phyloP scores from a whole-genome alignment of 495 filamentous ascomycete species.

The Podospora tetraspora region DNA sequence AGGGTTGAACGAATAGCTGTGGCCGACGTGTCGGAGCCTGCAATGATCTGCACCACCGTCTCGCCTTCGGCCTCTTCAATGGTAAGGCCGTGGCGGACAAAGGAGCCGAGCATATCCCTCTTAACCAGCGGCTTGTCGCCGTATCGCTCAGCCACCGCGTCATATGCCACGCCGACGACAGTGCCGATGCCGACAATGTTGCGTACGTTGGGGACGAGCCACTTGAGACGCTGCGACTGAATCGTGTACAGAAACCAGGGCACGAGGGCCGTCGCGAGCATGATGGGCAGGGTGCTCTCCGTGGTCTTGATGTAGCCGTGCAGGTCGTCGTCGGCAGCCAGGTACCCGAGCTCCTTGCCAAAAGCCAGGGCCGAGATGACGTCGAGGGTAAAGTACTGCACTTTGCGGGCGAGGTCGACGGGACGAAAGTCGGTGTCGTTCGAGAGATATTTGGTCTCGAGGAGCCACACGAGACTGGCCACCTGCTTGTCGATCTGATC shows the following conservation, averaged over 20 bases:
- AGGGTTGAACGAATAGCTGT: conserved; percentile 17
- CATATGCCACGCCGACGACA: conserved; percentile 22
- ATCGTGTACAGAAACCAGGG: conserved; percentile 2
- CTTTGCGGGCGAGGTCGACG: conserved; percentile 41
- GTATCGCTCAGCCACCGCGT: conserved; percentile 20
- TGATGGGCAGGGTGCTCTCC: conserved; percentile 8
- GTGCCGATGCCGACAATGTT: conserved; percentile 6
- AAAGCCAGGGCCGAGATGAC: conserved; percentile 36
- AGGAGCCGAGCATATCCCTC: conserved; percentile 31
- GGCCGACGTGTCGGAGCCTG: conserved; percentile 18
- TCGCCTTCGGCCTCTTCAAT: conserved; percentile 12
- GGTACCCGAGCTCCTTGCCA: conserved; percentile 35
- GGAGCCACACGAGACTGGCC: conserved; percentile 35
- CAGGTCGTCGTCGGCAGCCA: conserved; percentile 31
- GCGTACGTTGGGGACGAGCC: conserved; percentile 3
- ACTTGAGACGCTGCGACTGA: conserved; percentile 5
- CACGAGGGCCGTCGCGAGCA: conserved; percentile 4
- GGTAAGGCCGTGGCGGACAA: conserved; percentile 13
- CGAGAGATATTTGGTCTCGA: conserved; percentile 42
- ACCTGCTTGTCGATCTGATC: conserved; percentile 41
- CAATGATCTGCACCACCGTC: conserved; percentile 18
- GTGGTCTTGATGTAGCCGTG: conserved; percentile 24
- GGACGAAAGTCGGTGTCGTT: conserved; percentile 28
- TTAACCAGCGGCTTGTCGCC: conserved; percentile 9
- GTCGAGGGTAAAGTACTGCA: conserved; percentile 39